phyloP scores from a whole-genome alignment of 345 rosid genomes.

The Geranium brycei region DNA sequence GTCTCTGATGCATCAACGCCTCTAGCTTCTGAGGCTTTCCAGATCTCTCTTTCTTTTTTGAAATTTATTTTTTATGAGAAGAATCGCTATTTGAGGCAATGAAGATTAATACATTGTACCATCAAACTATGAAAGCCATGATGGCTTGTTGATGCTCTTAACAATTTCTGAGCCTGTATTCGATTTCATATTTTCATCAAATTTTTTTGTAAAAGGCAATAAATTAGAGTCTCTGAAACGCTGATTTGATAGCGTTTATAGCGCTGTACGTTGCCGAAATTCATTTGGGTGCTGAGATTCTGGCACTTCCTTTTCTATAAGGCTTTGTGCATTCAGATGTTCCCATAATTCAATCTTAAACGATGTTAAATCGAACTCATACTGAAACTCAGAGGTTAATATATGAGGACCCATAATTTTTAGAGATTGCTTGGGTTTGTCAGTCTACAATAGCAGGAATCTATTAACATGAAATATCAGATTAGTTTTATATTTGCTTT shows the following conservation, averaged over 20 bases:
- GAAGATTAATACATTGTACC: no score
- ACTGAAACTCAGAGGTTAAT: no score
- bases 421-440: no score
- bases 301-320: conserved; percentile 14
- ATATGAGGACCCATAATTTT: no score
- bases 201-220: neutral
- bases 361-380: no score
- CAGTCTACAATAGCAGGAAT: no score
- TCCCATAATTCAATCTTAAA: conserved; percentile 19
- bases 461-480: no score
- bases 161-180: conserved; percentile 14
- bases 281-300: conserved; percentile 31
- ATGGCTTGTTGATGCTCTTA: conserved; percentile 26
- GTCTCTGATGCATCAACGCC: neutral
- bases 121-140: neutral
- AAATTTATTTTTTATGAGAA: no score
- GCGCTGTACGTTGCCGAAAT: neutral
- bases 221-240: neutral
- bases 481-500: no score
- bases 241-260: neutral
- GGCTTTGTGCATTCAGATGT: conserved; percentile 40
- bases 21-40: neutral
- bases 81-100: no score
- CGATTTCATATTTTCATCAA: neutral
- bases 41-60: neutral